Conservation (phyloP, 805 yeast species). For the Sugiyamaella floridensis region DNA sequence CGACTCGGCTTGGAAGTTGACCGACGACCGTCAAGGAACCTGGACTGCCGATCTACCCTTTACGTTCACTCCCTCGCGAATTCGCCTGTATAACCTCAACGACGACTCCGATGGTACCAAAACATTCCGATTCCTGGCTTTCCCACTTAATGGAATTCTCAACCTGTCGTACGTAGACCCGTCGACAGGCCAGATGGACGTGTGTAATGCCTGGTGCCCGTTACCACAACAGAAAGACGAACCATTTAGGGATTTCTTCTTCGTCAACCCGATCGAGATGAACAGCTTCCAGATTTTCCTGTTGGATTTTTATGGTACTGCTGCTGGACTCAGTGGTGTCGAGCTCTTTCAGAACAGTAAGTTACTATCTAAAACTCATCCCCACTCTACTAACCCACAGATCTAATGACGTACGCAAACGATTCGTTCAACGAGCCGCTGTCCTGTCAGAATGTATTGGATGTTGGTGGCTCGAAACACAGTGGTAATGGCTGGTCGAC, state of each 20-base stretch:
- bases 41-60: constrained; percentile 57
- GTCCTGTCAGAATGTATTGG: constrained; percentile 44
- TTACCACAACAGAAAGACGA: constrained; percentile 37
- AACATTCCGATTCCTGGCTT: constrained; percentile 63
- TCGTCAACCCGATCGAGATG: constrained; percentile 61
- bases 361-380: neutral
- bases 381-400: constrained; percentile 10
- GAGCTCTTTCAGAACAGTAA: constrained; percentile 51
- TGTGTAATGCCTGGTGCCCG: constrained; percentile 91
- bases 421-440: constrained; percentile 58
- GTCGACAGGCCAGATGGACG: constrained; percentile 42
- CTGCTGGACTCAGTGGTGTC: constrained; percentile 65
- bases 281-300: constrained; percentile 57
- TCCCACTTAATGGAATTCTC: constrained; percentile 85
- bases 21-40: constrained; percentile 47
- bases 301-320: constrained; percentile 58
- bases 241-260: constrained; percentile 73
- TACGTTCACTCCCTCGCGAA: constrained; percentile 57
- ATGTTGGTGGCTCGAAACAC: constrained; percentile 28
- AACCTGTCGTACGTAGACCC: constrained; percentile 84
- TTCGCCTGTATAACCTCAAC: constrained; percentile 61
- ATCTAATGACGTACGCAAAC: constrained; percentile 62
- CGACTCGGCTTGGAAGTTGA: constrained; percentile 45
- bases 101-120: constrained; percentile 42
- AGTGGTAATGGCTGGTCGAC: constrained; percentile 28